These are phyloP conservation scores for Lasiosphaeriaceae sp. DNA, from an alignment of 495 filamentous ascomycete species.

Conservation along the genomic window DNA sequence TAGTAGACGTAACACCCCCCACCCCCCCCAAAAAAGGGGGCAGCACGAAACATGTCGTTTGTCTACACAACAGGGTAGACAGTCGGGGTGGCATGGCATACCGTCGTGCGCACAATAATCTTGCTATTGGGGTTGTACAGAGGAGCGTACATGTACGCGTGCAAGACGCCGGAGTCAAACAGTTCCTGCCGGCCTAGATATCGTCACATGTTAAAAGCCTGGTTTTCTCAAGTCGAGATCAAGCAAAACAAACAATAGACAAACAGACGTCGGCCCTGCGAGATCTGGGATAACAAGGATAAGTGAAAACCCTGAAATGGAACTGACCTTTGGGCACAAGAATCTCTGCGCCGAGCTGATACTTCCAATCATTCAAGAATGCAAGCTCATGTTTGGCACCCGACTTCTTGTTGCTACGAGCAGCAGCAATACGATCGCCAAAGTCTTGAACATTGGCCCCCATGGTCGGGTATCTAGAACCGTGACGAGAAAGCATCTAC, in stretches of 20 bases:
- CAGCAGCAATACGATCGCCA: conserved; percentile 54
- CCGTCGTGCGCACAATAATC: conserved; percentile 59
- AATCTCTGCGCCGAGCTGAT: conserved; percentile 68
- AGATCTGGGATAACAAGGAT: too few relatives aligned
- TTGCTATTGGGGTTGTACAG: conserved; percentile 58
- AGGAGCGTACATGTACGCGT: conserved; percentile 58
- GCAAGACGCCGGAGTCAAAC: conserved; percentile 62
- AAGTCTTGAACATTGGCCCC: conserved; percentile 53
- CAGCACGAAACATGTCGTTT: conserved; percentile 20
- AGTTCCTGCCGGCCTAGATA: conserved; percentile 60
- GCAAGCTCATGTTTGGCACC: conserved; percentile 47
- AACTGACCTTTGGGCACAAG: conserved; percentile 47
- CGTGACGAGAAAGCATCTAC: conserved; percentile 76
- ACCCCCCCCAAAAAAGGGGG: too few relatives aligned
- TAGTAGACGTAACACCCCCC: conserved; percentile 4
- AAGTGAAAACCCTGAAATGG: background rate
- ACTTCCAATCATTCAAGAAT: conserved; percentile 67
- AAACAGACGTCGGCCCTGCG: too few relatives aligned
- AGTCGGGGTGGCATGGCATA: conserved; percentile 46
- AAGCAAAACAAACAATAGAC: too few relatives aligned
- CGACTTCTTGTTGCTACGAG: conserved; percentile 47
- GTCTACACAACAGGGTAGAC: conserved; percentile 18
- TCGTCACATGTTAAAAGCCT: background rate
- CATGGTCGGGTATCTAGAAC: conserved; percentile 69
- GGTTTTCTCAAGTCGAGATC: too few relatives aligned